Conservation (phyloP, 257 asterid genomes). For the Lycium barbarum region DNA sequence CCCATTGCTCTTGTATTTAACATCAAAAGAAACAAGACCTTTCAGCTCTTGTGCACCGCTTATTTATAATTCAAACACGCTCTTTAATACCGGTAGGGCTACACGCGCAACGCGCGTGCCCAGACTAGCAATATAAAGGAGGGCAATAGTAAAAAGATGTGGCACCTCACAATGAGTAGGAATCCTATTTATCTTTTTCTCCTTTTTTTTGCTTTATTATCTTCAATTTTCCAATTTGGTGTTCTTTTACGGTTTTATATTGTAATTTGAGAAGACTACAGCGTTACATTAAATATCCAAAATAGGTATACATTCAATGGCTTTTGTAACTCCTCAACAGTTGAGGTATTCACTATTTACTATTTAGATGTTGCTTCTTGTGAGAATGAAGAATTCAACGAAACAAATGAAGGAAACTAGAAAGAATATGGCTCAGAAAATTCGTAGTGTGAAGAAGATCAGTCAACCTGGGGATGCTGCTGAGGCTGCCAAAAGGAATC, state of each 20-base stretch:
- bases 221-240: not conserved
- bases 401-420: conserved; percentile 11
- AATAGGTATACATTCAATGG: not conserved
- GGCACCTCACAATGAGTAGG: not conserved
- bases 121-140: not conserved
- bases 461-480: not conserved
- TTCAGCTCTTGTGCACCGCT: too few species aligned
- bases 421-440: not conserved
- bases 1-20: too few species aligned
- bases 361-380: not conserved
- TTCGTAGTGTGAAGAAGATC: not conserved
- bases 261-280: not conserved
- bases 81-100: conserved; percentile 17
- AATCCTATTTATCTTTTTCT: not conserved
- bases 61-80: not conserved
- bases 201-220: not conserved
- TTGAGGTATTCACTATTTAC: not conserved
- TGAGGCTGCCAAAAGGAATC: not conserved
- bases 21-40: too few species aligned
- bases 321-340: not conserved
- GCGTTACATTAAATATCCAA: not conserved
- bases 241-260: not conserved
- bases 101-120: not conserved
- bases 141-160: not conserved
- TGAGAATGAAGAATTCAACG: not conserved